Percentiles rank a stretch among this genome's conserved stretches.
Conservation (phyloP, 1,284 basidiomycete species). For the Farysia itapuensis region DNA sequence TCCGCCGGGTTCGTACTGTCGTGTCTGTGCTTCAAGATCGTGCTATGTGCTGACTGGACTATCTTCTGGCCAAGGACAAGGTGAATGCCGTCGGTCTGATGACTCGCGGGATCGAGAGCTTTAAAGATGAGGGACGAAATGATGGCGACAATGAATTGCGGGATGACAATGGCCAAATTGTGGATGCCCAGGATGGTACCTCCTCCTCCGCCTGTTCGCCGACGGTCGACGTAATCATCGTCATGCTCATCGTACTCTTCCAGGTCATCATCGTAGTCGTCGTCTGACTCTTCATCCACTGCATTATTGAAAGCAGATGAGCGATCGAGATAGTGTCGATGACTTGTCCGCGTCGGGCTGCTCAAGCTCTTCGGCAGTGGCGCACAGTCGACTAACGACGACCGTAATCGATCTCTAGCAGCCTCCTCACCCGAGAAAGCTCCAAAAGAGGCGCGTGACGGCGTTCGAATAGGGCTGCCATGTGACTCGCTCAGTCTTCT, state of each 20-base stretch:
- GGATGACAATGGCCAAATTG: conserved; percentile 69
- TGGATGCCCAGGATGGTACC: conserved; percentile 96
- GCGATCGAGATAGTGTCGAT: background rate
- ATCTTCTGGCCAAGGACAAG: conserved; percentile 9
- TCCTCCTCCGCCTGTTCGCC: conserved; percentile 62
- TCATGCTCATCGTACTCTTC: background rate
- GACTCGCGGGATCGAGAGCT: conserved; percentile 61
- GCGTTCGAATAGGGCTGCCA: background rate
- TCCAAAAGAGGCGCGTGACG: no score
- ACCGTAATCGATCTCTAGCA: conserved; percentile 10
- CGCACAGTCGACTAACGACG: conserved; percentile 32
- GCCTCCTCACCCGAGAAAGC: conserved; percentile 4
- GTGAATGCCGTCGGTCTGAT: conserved; percentile 1
- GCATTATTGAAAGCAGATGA: no score
- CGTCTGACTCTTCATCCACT: background rate
- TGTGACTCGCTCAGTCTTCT: background rate
- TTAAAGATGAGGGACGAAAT: conserved; percentile 81
- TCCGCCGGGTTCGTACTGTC: conserved; percentile 46
- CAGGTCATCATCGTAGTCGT: conserved; percentile 1
- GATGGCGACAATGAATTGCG: conserved; percentile 69
- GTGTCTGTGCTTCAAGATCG: background rate
- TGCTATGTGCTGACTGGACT: conserved; percentile 60
- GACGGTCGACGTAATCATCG: background rate
- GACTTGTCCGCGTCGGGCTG: background rate
- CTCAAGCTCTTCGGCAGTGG: conserved; percentile 9